phyloP scores from a whole-genome alignment of 2,329 filamentous ascomycete species.

The Fusarium liriodendri region DNA sequence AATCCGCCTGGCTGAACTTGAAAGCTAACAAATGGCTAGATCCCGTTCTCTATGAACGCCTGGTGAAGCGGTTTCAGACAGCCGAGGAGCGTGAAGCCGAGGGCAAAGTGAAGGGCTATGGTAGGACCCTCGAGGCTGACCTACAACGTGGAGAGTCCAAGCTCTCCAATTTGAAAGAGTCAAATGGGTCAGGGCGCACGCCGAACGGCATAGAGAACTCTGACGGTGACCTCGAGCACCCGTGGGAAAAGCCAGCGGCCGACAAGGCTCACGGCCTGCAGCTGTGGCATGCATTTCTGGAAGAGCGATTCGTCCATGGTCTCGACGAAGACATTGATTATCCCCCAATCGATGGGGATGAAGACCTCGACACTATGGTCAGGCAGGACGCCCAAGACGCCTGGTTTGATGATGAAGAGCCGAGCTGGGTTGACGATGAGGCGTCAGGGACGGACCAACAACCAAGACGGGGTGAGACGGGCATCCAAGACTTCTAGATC shows the following conservation, averaged over 20 bases:
- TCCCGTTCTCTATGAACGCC: constrained; percentile 83
- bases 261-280: constrained; percentile 72
- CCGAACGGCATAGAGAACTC: constrained; percentile 8
- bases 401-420: constrained; percentile 85
- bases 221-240: constrained; percentile 50
- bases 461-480: constrained; percentile 69
- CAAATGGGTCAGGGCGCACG: background rate
- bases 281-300: constrained; percentile 79
- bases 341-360: constrained; percentile 73
- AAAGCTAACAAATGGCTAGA: constrained; percentile 57
- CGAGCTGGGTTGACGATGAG: constrained; percentile 68
- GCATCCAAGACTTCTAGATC: constrained; percentile 75
- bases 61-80: constrained; percentile 82
- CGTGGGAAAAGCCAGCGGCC: constrained; percentile 45
- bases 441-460: constrained; percentile 30
- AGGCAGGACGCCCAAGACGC: constrained; percentile 74
- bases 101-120: constrained; percentile 80
- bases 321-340: constrained; percentile 86
- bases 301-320: constrained; percentile 79
- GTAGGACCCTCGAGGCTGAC: constrained; percentile 81
- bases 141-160: constrained; percentile 81
- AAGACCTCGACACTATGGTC: constrained; percentile 74
- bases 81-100: constrained; percentile 79
- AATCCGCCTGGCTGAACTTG: background rate
- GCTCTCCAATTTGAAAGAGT: constrained; percentile 63